These are phyloP conservation scores for Phytopythium montanum DNA, from an alignment of 352 stramenopile genomes.

Conservation along the genomic window DNA sequence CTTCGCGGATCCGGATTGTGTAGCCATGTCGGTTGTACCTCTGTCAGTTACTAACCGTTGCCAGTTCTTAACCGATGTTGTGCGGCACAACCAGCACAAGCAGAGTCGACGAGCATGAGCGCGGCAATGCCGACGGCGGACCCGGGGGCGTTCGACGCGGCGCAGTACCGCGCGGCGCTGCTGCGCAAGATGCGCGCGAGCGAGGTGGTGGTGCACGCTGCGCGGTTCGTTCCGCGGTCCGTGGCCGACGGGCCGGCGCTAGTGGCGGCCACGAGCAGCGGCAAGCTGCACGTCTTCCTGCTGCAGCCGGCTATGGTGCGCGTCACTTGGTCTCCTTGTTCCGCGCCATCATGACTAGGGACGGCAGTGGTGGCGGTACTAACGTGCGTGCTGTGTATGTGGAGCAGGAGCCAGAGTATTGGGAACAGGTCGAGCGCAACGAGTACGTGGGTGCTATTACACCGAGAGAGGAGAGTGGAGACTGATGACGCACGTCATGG, in stretches of 20 bases:
- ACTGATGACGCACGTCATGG: neutral
- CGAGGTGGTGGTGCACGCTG: constrained; percentile 52
- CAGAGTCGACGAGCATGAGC: neutral
- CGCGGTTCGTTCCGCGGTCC: constrained; percentile 37
- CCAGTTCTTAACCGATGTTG: too few relatives aligned
- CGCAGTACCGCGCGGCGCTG: constrained; percentile 38
- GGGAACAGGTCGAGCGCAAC: constrained; percentile 36
- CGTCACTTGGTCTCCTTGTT: neutral
- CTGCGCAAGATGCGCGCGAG: constrained; percentile 48
- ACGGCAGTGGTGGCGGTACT: too few relatives aligned
- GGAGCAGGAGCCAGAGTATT: constrained; percentile 31
- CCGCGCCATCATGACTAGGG: neutral
- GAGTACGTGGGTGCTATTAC: constrained; percentile 19
- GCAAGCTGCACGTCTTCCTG: constrained; percentile 55
- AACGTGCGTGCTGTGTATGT: neutral
- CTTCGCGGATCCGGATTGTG: too few relatives aligned
- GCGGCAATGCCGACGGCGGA: constrained; percentile 35
- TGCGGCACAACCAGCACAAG: too few relatives aligned
- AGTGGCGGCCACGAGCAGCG: constrained; percentile 62
- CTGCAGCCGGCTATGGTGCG: constrained; percentile 37
- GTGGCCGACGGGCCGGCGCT: constrained; percentile 31
- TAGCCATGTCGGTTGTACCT: too few relatives aligned
- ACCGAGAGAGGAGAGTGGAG: too few relatives aligned
- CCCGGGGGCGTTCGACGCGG: constrained; percentile 56
- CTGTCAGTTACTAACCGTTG: too few relatives aligned